Base-by-base conservation (phyloP, 176 grass and related monocot species). In the Pontederia crassipes region DNA sequence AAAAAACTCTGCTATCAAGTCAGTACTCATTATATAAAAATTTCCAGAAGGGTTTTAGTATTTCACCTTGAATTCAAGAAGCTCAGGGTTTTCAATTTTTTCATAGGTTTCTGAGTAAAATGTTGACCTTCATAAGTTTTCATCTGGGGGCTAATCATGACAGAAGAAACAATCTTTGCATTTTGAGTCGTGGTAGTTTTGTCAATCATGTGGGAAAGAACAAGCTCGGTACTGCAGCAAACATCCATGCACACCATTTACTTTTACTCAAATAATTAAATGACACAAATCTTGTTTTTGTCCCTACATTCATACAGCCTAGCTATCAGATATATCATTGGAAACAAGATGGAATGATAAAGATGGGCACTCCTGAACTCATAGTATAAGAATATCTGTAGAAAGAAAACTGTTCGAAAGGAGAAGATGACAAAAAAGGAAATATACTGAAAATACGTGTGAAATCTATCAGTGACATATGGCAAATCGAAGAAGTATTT, bases 1-100 rank as follows among this genome's bases (percentile, higher is more conserved):
- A 10, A 48, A 64, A 64, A 47, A 3, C 3, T 10, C 45, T 48
- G 18, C 45, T 64, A 40, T 40, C 32, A 40, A 40, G 32, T 13
- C 56, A 27, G 56, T 12, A 28, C 11, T 59, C 18, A 64, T n/a
- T 49, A 26, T 20, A 4, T 46, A 52, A 29, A 32, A 1, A 3
- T 40, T 7, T 40, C 32, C 32, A 40, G 32, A 55, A 75, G 52
- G 58, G 47, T 59, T 28, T 63, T 78, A 26, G 74, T 69, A 52
- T 24, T 67, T 57, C 64, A 97, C 88, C 81, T 88, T 68, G 65
- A 27, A 62, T 77, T 67, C 40, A 72, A 46, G 57, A 77, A 49
- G 82, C 81, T 62, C 76, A 68, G 65, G 66, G 65, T 11, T 73
- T 48, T 26, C 72, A 58, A 5, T 12, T 56, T 64, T 72, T 77